A percentile compares a stretch with the other conserved stretches of the same genome.
Evolutionary conservation across 305 asterid genomes (phyloP).

Genomic region (Salvia sclarea): DNA sequence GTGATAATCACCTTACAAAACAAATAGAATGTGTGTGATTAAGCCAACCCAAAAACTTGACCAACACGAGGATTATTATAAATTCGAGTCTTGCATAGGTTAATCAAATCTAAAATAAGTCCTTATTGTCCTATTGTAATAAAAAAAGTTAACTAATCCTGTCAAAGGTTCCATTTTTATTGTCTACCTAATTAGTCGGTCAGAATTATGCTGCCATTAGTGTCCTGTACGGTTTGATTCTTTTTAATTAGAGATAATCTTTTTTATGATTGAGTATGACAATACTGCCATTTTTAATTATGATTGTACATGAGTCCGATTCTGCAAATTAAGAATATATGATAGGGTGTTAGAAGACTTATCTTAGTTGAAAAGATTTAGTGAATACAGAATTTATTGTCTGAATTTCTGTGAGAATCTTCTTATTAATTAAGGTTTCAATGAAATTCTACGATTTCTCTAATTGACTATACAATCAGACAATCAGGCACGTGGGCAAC

Average conservation of each 20-base stretch:
- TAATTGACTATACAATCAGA: not conserved
- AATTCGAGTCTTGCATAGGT: not conserved
- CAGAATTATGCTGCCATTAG: not conserved
- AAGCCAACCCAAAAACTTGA: not conserved
- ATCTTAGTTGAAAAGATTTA: conserved; percentile 13
- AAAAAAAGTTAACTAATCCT: not conserved
- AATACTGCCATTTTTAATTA: not conserved
- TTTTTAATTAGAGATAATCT: not conserved
- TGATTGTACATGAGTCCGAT: not conserved
- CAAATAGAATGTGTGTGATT: no score
- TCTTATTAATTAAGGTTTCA: conserved; percentile 6
- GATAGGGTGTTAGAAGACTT: not conserved
- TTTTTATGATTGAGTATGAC: conserved; percentile 5
- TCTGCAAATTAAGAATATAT: no score
- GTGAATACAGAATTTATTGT: not conserved
- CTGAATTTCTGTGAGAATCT: conserved; percentile 25
- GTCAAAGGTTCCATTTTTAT: not conserved
- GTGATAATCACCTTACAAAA: no score
- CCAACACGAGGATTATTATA: not conserved
- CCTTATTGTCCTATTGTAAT: no score
- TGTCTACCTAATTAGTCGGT: not conserved
- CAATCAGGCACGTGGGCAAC: conserved; percentile 28
- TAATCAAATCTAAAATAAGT: no score
- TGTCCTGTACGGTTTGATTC: not conserved
- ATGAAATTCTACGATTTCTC: not conserved